Base-by-base conservation (phyloP, 768 basidiomycete species). In the Daedalea quercina region DNA sequence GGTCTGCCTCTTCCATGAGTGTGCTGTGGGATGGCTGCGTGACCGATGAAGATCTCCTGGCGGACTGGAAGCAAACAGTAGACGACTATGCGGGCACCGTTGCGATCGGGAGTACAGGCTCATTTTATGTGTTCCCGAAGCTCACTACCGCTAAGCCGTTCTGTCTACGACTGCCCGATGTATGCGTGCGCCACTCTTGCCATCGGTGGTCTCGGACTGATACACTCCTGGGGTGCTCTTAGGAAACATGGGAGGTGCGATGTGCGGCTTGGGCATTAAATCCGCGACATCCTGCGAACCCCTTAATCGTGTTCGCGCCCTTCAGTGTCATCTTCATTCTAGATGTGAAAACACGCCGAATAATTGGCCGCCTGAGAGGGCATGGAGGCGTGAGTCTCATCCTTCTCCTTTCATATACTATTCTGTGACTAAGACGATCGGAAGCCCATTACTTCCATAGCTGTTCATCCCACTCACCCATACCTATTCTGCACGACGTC, bases 401-500 rank as follows among this genome's bases (percentile, higher is more conserved):
- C 13, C 11, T 41, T 44, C 41, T 26, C n/a, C 20, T 2, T 24
- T 12, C 31, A 43, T 42, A 3, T 24, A 33, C 3, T 40, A 19
- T 22, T 49, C 47, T 58, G 31, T n/a, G n/a, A n/a, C n/a, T n/a
- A n/a, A 60, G 28, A 57, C 41, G 37, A 40, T 15, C 25, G 13
- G 8, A 44, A 81, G 78, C 68, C 72, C 24, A 88, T 91, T 53
- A 88, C 84, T 0, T 82, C 83, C 9, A 77, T 91, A 6, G 76
- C 72, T 0, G 80, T 84, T 7, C 84, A 89, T 63, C 85, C 83
- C 4, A 69, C 59, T 0, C 70, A 69, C 41, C 79, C 82, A 11
- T 72, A 85, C 56, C 63, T 84, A 3, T 74, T 87, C 56, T 83
- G 82, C 58, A 86, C 84, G 1, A 87, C 87, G 13, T 88, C 88